Evolutionary conservation across 306 rosid genomes (phyloP), one percentile per base, ranked within the genome.

Genomic region (Cucurbita maxima): DNA sequence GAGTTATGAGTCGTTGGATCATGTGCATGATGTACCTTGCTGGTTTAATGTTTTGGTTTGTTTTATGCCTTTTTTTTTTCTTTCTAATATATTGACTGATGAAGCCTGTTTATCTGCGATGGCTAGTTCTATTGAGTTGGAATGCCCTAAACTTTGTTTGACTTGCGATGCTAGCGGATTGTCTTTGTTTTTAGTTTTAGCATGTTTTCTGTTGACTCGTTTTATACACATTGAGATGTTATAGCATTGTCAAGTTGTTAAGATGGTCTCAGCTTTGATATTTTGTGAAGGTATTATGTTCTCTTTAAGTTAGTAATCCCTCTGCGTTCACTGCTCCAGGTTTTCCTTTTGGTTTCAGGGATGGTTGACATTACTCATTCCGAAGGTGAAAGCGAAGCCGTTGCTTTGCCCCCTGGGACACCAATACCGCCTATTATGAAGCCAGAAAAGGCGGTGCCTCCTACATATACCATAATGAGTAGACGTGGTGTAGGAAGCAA

Each of bases 401-500:
- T 77, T 14, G 59, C 58, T 80, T 81, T 80, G 82, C 81, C 85
- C 58, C 80, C 74, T 10, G 74, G 73, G 9, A 69, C 83, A 75
- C 73, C 87, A 5, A 12, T 70, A 48, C 79, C 74, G 7, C 72
- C 77, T 14, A 70, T 59, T 58, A 47, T 41, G 40, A 86, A 85
- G 76, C 72, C 83, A 19, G 79, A 80, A 74, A 71, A 43, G 36
- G 61, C 77, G 8, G 71, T 73, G 61, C 22, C 81, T 76, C 70
- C 79, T 5, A 78, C 81, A 71, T 80, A 82, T 84, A 82, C 91
- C 54, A 78, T 88, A 51, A 78, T 82, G 76, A 81, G 68, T 78
- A 86, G 96, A 84, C 52, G 66, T 64, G 89, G 86, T 52, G 47
- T 78, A 79, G 97, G 98, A 57, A 85, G 80, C 57, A 19, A 75